Base-by-base conservation (phyloP, 1,139 yeast genomes). In the Yamadazyma jaroonii region DNA sequence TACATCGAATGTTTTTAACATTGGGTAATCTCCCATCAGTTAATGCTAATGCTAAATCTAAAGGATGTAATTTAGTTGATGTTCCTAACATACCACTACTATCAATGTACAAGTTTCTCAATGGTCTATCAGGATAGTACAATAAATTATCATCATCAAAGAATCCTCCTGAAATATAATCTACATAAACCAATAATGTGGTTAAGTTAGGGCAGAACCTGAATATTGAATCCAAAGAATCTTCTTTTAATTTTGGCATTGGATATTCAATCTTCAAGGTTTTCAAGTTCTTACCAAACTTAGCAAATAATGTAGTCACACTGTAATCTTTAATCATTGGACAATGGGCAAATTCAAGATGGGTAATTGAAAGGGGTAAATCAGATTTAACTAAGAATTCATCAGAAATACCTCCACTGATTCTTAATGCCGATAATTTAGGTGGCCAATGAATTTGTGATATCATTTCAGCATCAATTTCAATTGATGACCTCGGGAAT, bases 61-160 rank as follows among this genome's bases (percentile, higher is more conserved):
- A 84, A 0, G 97, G 96, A 49, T 86, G 88, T 23, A 92, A 64
- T 53, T 87, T 86, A 17, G 82, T 77, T 6, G 88, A 75, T 35
- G 92, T 87, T 1, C 97, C 97, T 45, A 90, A 67, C 64, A 85
- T 79, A 1, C 97, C 97, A 47, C 95, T 83, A 36, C 95, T 83
- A 44, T 87, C 94, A 32, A 92, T 72, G 52, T 79, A 77, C 31
- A 92, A 59, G 2, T 79, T 72, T 41, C 67, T 70, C 44, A 92
- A 63, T 0, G 95, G 94, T 35, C 87, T 73, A 8, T 63, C 56
- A 27, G 52, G 48, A 14, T 69, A 39, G 27, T 48, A 52, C 2
- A 74, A 72, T 22, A 83, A 64, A 44, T 72, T 62, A 22, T 77
- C 78, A 31, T 82, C 89, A 40, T 75, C 76, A 50, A 84, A 84